phyloP scores from a whole-genome alignment of 306 rosid species.

The Vicia villosa region DNA sequence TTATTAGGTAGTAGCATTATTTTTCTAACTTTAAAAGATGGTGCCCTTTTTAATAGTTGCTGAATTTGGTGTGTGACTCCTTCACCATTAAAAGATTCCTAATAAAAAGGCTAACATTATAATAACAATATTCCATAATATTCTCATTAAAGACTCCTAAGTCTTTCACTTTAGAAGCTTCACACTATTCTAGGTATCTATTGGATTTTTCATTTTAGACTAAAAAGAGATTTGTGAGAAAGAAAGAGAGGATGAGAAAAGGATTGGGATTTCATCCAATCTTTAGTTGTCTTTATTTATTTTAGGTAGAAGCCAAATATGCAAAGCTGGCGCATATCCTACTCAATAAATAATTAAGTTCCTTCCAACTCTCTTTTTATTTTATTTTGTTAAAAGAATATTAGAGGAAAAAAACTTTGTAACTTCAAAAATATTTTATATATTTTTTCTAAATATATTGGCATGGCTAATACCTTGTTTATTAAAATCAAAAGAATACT shows the following conservation, averaged over 20 bases:
- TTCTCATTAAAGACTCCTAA: slow-evolving; percentile 15
- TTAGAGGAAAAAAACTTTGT: too few relatives aligned
- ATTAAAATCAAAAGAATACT: slow-evolving; percentile 21
- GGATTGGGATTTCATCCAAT: neutral
- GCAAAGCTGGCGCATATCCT: slow-evolving; percentile 36
- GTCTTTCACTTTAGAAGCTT: slow-evolving; percentile 36
- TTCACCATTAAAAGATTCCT: slow-evolving; percentile 29
- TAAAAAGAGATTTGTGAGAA: slow-evolving; percentile 1
- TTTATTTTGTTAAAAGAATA: too few relatives aligned
- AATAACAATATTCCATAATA: slow-evolving; percentile 28
- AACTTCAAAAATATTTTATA: too few relatives aligned
- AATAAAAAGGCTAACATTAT: slow-evolving; percentile 43
- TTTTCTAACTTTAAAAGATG: slow-evolving; percentile 2
- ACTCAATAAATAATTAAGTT: slow-evolving; percentile 35
- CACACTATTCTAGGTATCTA: slow-evolving; percentile 37
- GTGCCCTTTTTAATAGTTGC: slow-evolving; percentile 21
- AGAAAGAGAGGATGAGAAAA: neutral
- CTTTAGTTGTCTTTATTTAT: slow-evolving; percentile 27
- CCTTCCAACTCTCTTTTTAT: slow-evolving; percentile 12
- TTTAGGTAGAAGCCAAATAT: slow-evolving; percentile 9
- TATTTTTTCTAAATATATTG: too few relatives aligned
- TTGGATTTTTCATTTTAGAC: slow-evolving; percentile 26
- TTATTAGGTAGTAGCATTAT: slow-evolving; percentile 1
- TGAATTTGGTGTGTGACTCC: slow-evolving; percentile 26
- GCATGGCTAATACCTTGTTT: neutral